Evolutionary conservation across 2,329 filamentous ascomycete species (phyloP).

Genomic region (Penicillium sp.): DNA sequence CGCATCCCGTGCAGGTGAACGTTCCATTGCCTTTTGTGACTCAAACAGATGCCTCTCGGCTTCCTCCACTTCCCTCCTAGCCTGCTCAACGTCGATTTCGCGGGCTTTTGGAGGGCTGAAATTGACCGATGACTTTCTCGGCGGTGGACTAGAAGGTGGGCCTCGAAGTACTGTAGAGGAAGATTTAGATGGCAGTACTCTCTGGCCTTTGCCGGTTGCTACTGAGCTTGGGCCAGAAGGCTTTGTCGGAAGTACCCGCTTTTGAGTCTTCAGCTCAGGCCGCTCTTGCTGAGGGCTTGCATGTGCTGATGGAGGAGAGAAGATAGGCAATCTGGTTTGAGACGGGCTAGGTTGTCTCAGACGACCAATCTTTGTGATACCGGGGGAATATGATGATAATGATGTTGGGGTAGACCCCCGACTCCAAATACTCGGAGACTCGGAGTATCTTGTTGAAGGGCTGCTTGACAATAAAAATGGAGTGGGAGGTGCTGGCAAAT

Average conservation of each 20-base stretch:
- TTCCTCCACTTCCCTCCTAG: conserved; percentile 36
- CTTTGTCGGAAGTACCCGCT: conserved; percentile 10
- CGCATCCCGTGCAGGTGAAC: conserved; percentile 25
- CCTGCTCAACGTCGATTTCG: conserved; percentile 22
- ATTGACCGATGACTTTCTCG: conserved; percentile 61
- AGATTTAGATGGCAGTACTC: not conserved
- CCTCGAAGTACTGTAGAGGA: conserved; percentile 2
- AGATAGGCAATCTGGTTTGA: conserved; percentile 37
- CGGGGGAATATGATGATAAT: conserved; percentile 50
- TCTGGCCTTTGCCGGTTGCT: conserved; percentile 4
- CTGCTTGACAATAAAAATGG: conserved; percentile 43
- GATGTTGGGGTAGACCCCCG: conserved; percentile 51
- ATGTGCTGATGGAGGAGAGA: conserved; percentile 23
- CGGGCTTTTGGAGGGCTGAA: conserved; percentile 39
- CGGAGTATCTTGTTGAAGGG: conserved; percentile 47
- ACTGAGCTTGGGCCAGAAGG: conserved; percentile 7
- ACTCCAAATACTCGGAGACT: conserved; percentile 48
- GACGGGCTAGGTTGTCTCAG: conserved; percentile 38
- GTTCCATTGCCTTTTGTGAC: conserved; percentile 16
- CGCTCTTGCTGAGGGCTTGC: conserved; percentile 22
- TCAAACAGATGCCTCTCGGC: conserved; percentile 20
- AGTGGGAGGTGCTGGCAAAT: conserved; percentile 39
- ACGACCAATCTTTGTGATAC: conserved; percentile 39
- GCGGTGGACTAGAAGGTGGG: conserved; percentile 60
- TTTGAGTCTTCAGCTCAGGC: conserved; percentile 13